phyloP scores from a whole-genome alignment of 2,329 filamentous ascomycete species.

The Graphium sp. region DNA sequence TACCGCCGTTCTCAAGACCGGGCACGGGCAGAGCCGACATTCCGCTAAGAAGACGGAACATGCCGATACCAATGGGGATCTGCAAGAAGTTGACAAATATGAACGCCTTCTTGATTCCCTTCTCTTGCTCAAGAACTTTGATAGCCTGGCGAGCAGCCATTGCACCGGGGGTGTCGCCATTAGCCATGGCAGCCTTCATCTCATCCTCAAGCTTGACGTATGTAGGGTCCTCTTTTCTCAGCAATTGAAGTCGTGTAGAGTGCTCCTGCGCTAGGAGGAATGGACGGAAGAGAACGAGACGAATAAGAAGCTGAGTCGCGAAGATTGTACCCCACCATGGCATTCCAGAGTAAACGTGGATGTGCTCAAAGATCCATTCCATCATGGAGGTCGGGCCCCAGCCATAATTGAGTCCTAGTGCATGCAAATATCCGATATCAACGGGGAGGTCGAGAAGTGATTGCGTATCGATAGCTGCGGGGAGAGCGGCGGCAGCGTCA shows the following conservation, averaged over 20 bases:
- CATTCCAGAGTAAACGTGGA: constrained; percentile 59
- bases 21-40: constrained; percentile 73
- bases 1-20: constrained; percentile 51
- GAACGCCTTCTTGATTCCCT: constrained; percentile 15
- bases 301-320: constrained; percentile 45
- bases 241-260: constrained; percentile 40
- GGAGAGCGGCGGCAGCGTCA: constrained; percentile 17
- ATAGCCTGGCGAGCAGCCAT: constrained; percentile 6
- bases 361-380: constrained; percentile 63
- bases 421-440: constrained; percentile 65
- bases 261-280: constrained; percentile 45
- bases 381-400: constrained; percentile 60
- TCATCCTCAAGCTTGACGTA: constrained; percentile 20
- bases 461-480: constrained; percentile 26
- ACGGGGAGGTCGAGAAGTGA: constrained; percentile 55
- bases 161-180: constrained; percentile 1
- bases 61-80: constrained; percentile 59
- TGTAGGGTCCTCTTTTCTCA: constrained; percentile 31
- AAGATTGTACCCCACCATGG: constrained; percentile 74
- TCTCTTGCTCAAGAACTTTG: constrained; percentile 11
- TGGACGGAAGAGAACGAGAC: constrained; percentile 48
- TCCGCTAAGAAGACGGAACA: constrained; percentile 58
- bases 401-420: constrained; percentile 75
- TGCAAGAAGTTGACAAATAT: constrained; percentile 22
- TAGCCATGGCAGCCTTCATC: constrained; percentile 26